Base-by-base conservation (phyloP, 1,284 basidiomycete genomes). In the Rhodotorula sp. region DNA sequence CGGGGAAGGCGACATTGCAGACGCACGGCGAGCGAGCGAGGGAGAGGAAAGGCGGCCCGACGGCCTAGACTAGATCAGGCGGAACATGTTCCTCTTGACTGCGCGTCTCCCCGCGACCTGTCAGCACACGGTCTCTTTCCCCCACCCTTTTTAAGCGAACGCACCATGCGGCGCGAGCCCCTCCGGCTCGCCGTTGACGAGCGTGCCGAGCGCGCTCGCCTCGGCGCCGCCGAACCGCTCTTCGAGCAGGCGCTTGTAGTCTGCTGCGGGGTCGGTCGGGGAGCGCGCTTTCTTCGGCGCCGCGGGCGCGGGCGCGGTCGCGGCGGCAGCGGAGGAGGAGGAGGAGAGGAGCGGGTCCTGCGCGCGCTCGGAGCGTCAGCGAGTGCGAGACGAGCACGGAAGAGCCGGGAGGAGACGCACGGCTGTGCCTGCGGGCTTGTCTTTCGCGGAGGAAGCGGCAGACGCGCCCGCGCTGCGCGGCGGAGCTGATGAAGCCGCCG, bases 161-260 rank as follows among this genome's bases (percentile, higher is more conserved):
- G 17, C 51, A 54, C 61, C 61, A 29, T 66, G 32, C 39, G 50
- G n/a, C 27, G 54, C 64, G 29, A 70, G 15, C 4, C 69, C 69
- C 41, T 70, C 53, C 2, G 69, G 69, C 32, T 70, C 41, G 4
- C 69, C 69, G n/a, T 70, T 55, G n/a, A 70, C 69, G 15, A 70
- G n/a, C 17, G 60, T 34, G 0, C 69, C 69, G 1, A 70, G 32
- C 48, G 69, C 69, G 0, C 60, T 60, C 25, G 69, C 37, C 29
- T 70, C 69, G 10, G 32, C 59, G 7, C 69, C 69, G 4, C 69
- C 69, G 48, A 70, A 70, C 19, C 69, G 53, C 17, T 70, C 69
- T 25, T 70, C 69, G 32, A 70, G 64, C 1, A 34, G 41, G 12
- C 50, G 53, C 48, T 66, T 27, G 50, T 70, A 70, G 19, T 62